Base-by-base conservation (phyloP, 73 alveolate species). In the Paramecium sonneborni region DNA sequence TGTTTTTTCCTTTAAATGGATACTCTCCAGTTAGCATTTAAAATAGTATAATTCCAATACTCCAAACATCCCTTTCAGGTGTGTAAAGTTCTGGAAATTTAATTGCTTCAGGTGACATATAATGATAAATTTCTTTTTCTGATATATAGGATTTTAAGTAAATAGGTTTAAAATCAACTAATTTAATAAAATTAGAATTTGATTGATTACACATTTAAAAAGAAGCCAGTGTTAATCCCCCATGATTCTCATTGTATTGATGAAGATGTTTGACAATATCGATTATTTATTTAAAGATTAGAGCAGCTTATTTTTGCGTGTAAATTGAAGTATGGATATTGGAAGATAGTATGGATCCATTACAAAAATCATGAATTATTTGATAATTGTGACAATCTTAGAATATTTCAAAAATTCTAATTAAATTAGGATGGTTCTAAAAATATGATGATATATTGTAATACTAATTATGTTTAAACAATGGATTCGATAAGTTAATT, bases 41-140 rank as follows among this genome's bases (percentile, higher is more conserved):
- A 92, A 39, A 85, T 15, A 93, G 38, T 26, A 93, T 93, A 4
- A 93, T 55, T 34, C 96, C 96, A 56, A 93, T 52, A 30, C 92
- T 84, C 96, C 96, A 93, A 30, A 93, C 93, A 41, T 93, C 96
- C 1, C 84, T 62, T 32, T 26, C 84, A 11, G 39, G 39, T 23
- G 28, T 62, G 6, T 26, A 62, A 30, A 23, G 6, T 30, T 62
- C 84, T 23, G 84, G 48, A 26, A 62, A 30, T 11, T 32, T 2
- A 9, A 62, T 30, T 5, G 84, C 39, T 12, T 62, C 84, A 62
- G 84, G 84, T 4, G 84, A 62, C 84, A 62, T 24, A 32, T 62
- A 62, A 14, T 6, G 9, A 62, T 23, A 32, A 6, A 30, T 62
- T 12, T 62, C 84, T 32, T 62, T 62, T 12, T 32, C 84, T 23